Evolutionary conservation across 2,329 filamentous ascomycete species (phyloP), one percentile per base, ranked within the genome.

Genomic region (Alternaria metachromatica): DNA sequence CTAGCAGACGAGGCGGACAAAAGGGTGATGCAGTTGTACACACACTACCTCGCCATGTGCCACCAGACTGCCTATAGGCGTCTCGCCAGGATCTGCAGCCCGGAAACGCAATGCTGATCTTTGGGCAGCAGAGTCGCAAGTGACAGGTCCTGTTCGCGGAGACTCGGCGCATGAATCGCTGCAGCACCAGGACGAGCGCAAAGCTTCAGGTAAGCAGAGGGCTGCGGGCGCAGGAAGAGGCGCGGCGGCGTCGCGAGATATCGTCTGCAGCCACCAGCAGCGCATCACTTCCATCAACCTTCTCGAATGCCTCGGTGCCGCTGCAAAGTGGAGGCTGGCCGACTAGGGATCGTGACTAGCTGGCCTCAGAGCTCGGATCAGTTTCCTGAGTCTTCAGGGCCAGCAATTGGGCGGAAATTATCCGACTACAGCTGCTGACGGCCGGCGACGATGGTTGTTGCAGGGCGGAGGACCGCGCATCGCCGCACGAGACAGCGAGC

Each of bases 211-310:
- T 28, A 41, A 53, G 49, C 30, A 44, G 44, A 56, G 25, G 45
- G 53, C 53, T 50, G 25, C 45, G 45, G 51, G n/a, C 25, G 46
- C 10, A 43, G 23, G 26, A 46, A n/a, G 33, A 11, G 37, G 45
- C 20, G 13, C 20, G 15, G 55, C 60, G 41, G 37, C 20, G 13
- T 37, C 20, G 55, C 60, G 46, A 46, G 48, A 25, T 21, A 28
- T 46, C 53, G 55, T 23, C 46, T 46, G 28, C 41, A 59, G 71
- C 66, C 69, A 71, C 65, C 66, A 61, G 67, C 64, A 61, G 71
- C 68, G 63, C 72, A 72, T 76, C 71, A 70, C 68, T 77, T 79
- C 74, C 64, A 75, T 58, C 60, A 69, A 64, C 64, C 33, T 78
- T 78, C 76, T 76, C 72, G 76, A 78, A 78, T 68, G 59, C 60